These are phyloP conservation scores for Penicillium salamii DNA, from an alignment of 495 filamentous ascomycete genomes.

Conservation along the genomic window DNA sequence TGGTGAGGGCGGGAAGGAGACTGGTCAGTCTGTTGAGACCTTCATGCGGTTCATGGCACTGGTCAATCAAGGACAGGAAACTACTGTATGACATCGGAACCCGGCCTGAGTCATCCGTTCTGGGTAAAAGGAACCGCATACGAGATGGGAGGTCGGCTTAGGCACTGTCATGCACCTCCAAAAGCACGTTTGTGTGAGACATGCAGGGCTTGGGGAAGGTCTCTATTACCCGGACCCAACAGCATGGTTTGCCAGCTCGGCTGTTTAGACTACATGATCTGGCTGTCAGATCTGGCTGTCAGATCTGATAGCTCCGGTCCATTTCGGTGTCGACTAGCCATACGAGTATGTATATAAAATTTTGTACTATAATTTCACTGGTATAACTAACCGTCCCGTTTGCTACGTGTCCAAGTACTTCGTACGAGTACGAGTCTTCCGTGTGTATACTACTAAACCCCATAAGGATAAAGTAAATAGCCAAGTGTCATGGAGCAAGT, in stretches of 20 bases:
- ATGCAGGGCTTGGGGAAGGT: background rate
- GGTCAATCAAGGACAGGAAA: conserved; percentile 24
- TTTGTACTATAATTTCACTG: too few species aligned
- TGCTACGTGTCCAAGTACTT: too few species aligned
- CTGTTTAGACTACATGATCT: background rate
- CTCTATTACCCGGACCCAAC: background rate
- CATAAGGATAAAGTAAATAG: too few species aligned
- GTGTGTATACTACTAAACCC: too few species aligned
- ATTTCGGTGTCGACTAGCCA: too few species aligned
- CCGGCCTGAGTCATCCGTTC: conserved; percentile 2
- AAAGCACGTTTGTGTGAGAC: conserved; percentile 1
- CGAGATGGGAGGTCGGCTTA: background rate
- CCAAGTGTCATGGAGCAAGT: too few species aligned
- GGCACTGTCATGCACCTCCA: background rate
- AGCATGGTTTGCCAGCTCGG: background rate
- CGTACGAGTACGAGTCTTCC: too few species aligned
- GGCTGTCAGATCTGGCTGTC: conserved; percentile 2
- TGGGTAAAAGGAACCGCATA: background rate
- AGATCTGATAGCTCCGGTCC: conserved; percentile 2
- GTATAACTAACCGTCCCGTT: too few species aligned
- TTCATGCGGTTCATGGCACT: conserved; percentile 43
- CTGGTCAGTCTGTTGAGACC: conserved; percentile 33
- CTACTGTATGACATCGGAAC: background rate
- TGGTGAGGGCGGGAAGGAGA: conserved; percentile 38
- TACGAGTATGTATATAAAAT: too few species aligned